Base-by-base conservation (phyloP, 2,329 filamentous ascomycete species). In the Nemania sp. region DNA sequence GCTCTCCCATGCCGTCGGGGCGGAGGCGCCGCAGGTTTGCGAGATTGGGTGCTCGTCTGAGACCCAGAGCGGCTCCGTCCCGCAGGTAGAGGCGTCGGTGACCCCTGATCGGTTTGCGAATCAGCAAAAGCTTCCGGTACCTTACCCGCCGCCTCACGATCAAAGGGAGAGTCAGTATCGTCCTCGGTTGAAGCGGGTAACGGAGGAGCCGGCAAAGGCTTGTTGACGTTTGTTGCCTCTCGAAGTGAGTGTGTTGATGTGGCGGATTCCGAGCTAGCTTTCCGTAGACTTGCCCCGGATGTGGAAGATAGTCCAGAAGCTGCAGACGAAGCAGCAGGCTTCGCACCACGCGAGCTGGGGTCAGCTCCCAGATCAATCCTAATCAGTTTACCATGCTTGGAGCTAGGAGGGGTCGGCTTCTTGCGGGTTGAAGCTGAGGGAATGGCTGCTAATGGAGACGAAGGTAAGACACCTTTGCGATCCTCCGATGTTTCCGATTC, bases 381-480 rank as follows among this genome's bases (percentile, higher is more conserved):
- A 60, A 93, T 88, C 15, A 86, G 78, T 70, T 88, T 92, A 4
- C 90, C 90, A 72, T 92, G 89, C 49, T 89, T 83, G 46, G 88
- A 91, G 66, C 81, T 90, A 9, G 79, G 79, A 19, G 89, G 89
- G 6, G 88, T 87, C 5, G 89, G 89, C 12, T 86, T 88, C 60
- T 78, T 73, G 34, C 74, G 68, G 46, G 67, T 65, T 17, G 67
- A 55, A 42, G 66, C 37, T 3, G 61, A 56, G 8, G 56, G 33
- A 22, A 52, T 42, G 6, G 62, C 60, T 6, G 64, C 54, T 19
- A 65, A 54, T n/a, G 62, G 58, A 26, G 68, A 66, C 45, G 62
- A 14, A 30, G 61, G 61, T 26, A 67, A 60, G 39, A 76, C 64
- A 42, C 70, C 67, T 55, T 64, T 73, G 33, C 68, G 73, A 48